Conservation (phyloP, 2,329 filamentous ascomycete species). For the Cercospora janseana region DNA sequence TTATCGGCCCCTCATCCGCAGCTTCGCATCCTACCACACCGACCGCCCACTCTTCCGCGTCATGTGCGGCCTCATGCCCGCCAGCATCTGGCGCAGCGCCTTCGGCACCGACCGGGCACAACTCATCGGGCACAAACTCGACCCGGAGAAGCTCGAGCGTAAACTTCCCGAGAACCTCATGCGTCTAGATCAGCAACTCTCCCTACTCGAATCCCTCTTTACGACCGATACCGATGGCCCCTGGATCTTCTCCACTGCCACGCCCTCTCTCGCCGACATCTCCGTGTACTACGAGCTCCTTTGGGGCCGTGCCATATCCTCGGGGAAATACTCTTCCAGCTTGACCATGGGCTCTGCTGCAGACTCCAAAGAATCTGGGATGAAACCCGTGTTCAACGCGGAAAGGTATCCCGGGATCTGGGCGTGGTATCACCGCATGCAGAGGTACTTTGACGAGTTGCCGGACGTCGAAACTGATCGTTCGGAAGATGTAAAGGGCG, state of each 20-base stretch:
- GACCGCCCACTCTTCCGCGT: conserved; percentile 43
- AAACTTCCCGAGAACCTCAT: conserved; percentile 42
- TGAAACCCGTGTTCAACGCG: conserved; percentile 38
- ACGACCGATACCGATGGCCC: conserved; percentile 24
- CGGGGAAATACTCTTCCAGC: conserved; percentile 38
- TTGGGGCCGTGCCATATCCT: conserved; percentile 43
- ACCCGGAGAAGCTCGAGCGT: conserved; percentile 40
- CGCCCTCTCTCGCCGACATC: conserved; percentile 41
- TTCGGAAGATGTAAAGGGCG: conserved; percentile 22
- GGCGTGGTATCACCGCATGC: conserved; percentile 40
- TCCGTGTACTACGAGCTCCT: conserved; percentile 41
- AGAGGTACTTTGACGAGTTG: conserved; percentile 36
- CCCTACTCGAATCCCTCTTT: conserved; percentile 41
- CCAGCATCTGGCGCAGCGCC: conserved; percentile 40
- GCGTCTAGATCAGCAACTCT: conserved; percentile 41
- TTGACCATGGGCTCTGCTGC: conserved; percentile 38
- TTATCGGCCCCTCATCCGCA: conserved; percentile 41
- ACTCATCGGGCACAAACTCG: conserved; percentile 42
- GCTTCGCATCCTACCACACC: conserved; percentile 44
- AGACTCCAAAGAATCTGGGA: conserved; percentile 30
- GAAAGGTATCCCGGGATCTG: conserved; percentile 40
- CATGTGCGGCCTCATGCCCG: conserved; percentile 44
- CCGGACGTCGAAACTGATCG: conserved; percentile 31
- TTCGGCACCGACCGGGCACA: conserved; percentile 42
- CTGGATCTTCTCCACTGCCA: conserved; percentile 40